Percentiles rank a stretch among this genome's conserved stretches.
Conservation (phyloP, 2,329 filamentous ascomycete species). For the Xylaria sp. region DNA sequence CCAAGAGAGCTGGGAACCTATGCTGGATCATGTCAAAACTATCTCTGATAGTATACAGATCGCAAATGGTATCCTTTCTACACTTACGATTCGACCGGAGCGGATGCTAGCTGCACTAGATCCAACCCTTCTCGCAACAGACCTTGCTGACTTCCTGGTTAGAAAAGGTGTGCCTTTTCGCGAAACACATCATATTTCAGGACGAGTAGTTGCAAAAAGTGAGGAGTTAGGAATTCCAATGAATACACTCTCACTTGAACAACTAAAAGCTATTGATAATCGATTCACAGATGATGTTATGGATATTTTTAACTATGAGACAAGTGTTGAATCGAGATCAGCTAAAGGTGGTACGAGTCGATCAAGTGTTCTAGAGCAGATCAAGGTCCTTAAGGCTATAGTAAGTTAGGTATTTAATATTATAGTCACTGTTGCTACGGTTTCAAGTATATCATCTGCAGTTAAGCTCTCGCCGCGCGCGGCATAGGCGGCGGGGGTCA, state of each 20-base stretch:
- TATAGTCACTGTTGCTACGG: too few species aligned
- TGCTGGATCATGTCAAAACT: conserved; percentile 85
- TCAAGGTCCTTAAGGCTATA: conserved; percentile 45
- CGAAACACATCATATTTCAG: conserved; percentile 84
- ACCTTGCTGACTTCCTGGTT: conserved; percentile 74
- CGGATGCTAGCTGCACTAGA: conserved; percentile 84
- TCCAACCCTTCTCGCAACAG: conserved; percentile 83
- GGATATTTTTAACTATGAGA: conserved; percentile 83
- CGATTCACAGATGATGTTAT: conserved; percentile 75
- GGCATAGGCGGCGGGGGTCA: too few species aligned
- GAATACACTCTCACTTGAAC: conserved; percentile 74
- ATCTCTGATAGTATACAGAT: conserved; percentile 84
- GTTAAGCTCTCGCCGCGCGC: too few species aligned
- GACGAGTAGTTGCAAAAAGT: conserved; percentile 76
- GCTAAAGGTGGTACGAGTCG: conserved; percentile 78
- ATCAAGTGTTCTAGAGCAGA: conserved; percentile 70
- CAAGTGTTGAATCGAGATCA: conserved; percentile 80
- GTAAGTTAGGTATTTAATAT: conserved; percentile 29
- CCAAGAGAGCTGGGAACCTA: conserved; percentile 86
- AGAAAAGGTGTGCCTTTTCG: conserved; percentile 80
- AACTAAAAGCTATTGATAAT: conserved; percentile 74
- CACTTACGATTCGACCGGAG: conserved; percentile 73
- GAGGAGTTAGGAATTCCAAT: conserved; percentile 75
- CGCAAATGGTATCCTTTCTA: conserved; percentile 81
- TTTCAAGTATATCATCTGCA: too few species aligned